These are phyloP conservation scores for Panicum miliaceum DNA, from an alignment of 176 grass and related monocot species.

Conservation along the genomic window DNA sequence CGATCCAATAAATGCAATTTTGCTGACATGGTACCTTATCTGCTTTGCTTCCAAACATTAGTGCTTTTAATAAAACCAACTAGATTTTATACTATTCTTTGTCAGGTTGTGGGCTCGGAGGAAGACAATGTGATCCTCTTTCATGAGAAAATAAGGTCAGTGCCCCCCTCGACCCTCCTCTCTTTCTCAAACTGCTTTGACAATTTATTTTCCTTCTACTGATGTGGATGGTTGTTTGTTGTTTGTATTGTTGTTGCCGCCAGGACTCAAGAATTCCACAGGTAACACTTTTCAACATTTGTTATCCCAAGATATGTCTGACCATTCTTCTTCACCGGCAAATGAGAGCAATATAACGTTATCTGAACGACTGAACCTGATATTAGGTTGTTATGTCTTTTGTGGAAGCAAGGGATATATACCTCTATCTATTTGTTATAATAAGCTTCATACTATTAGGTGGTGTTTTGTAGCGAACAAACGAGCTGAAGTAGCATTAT, in stretches of 20 bases:
- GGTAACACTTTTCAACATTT: conserved; percentile 56
- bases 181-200: conserved; percentile 6
- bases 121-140: conserved; percentile 90
- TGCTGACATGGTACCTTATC: conserved; percentile 72
- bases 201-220: conserved; percentile 28
- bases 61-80: conserved; percentile 38
- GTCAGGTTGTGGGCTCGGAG: conserved; percentile 83
- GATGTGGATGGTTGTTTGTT: conserved; percentile 41
- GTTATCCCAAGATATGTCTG: conserved; percentile 19
- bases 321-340: conserved; percentile 27
- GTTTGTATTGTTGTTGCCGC: conserved; percentile 36
- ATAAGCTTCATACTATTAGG: conserved; percentile 1
- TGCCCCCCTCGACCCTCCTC: conserved; percentile 23
- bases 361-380: background rate
- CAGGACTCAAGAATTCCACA: conserved; percentile 82
- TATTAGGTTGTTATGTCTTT: background rate
- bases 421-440: background rate
- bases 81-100: conserved; percentile 32
- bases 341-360: background rate
- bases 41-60: conserved; percentile 23
- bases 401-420: conserved; percentile 18
- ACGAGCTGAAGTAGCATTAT: conserved; percentile 18
- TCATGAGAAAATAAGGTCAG: conserved; percentile 92
- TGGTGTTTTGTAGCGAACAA: conserved; percentile 23
- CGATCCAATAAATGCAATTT: conserved; percentile 64